phyloP scores from a whole-genome alignment of 805 yeast species.

The Myxozyma lipomycoides region DNA sequence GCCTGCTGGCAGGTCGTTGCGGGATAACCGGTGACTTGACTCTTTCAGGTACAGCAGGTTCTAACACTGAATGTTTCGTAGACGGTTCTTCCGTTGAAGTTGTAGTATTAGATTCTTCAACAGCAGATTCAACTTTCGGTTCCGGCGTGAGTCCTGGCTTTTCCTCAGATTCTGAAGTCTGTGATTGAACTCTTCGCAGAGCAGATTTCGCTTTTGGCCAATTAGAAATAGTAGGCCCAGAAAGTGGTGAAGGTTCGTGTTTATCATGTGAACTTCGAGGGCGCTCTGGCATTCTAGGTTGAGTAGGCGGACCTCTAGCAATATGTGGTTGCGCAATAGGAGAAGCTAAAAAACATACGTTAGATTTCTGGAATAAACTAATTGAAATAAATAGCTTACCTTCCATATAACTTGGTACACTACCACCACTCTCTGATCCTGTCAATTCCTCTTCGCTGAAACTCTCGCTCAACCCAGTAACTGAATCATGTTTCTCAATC shows the following conservation, averaged over 20 bases:
- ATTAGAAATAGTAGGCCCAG: slow-evolving; percentile 11
- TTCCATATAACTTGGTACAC: not conserved
- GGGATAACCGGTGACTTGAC: slow-evolving; percentile 6
- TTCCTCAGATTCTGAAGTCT: slow-evolving; percentile 1
- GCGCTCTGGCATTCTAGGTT: not conserved
- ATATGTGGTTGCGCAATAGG: not conserved
- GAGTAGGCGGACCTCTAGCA: not conserved
- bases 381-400: not conserved
- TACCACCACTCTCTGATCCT: not conserved
- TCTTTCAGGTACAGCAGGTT: not conserved
- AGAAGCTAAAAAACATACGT: not conserved
- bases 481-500: slow-evolving; percentile 6
- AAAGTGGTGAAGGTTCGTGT: not conserved
- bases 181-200: slow-evolving; percentile 7
- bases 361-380: not conserved
- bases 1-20: slow-evolving; percentile 7
- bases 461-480: slow-evolving; percentile 4
- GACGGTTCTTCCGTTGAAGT: not conserved
- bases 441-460: slow-evolving; percentile 13
- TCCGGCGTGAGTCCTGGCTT: not conserved
- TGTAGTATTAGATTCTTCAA: not conserved
- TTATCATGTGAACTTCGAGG: too few relatives aligned
- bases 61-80: not conserved
- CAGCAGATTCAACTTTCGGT: not conserved
- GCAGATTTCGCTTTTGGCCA: slow-evolving; percentile 16